Base-by-base conservation (phyloP, 768 basidiomycete genomes). In the Russula emetica region DNA sequence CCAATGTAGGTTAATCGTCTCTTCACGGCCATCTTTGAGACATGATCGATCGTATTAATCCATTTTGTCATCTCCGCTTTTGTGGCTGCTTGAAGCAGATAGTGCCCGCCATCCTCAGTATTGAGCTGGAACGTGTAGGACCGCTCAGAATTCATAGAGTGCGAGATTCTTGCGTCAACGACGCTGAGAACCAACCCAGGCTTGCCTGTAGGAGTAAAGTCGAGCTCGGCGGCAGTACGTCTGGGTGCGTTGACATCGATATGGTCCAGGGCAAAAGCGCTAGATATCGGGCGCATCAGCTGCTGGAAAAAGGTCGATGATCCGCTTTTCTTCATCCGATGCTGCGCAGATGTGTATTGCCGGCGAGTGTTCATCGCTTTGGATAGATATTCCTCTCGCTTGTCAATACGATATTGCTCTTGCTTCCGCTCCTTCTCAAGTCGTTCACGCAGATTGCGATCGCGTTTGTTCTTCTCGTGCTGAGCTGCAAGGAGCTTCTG, bases 281-380 rank as follows among this genome's bases (percentile, higher is more conserved):
- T 92, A 18, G 92, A 94, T 57, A 92, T 85, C 2, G 91, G 92
- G n/a, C 91, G 82, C 86, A 92, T 92, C 76, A 92, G 80, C 69
- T 85, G 87, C 75, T 85, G 87, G 75, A 92, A 81, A 74, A 93
- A 88, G 5, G 88, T 87, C 0, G 86, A 78, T 22, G 83, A 92
- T 79, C 92, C 88, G 77, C 89, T 92, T 76, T 91, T 90, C 81
- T 92, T 92, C 74, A 87, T 85, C n/a, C 89, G 81, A 66, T 90
- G 88, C 70, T 83, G 83, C 32, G 75, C 77, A 5, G 79, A 72
- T 0, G 78, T 73, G 62, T 80, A 77, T 61, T 82, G 83, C 52
- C 84, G 81, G 42, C 78, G 77, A 5, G 75, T 73, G 49, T 80
- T 75, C 87, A 92, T 90, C 2, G 88, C 88, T 70, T 82, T 84